phyloP scores from a whole-genome alignment of 2,329 filamentous ascomycete species.

The Teratosphaeria destructans region DNA sequence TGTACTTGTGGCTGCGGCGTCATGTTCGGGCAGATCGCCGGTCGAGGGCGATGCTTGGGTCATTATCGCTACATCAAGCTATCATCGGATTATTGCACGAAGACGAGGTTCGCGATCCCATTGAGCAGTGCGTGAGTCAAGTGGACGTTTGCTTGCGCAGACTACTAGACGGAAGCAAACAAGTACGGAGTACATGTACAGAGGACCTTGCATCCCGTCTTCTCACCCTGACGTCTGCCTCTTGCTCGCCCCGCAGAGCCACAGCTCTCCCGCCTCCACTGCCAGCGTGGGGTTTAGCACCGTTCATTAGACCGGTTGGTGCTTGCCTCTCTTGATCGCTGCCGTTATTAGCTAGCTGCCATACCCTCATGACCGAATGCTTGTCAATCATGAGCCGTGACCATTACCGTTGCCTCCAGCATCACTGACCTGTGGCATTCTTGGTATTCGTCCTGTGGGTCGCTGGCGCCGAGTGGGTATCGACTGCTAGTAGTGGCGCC shows the following conservation, averaged over 20 bases:
- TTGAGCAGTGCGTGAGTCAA: neutral
- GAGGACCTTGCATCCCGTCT: neutral
- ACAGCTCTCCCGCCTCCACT: neutral
- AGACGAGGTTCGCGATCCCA: neutral
- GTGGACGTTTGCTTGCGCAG: neutral
- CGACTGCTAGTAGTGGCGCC: too few relatives aligned
- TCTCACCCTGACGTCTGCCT: neutral
- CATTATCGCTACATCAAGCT: too few relatives aligned
- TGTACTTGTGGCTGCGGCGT: too few relatives aligned
- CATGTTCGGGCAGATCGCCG: too few relatives aligned
- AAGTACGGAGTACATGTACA: too few relatives aligned
- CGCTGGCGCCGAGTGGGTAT: too few relatives aligned
- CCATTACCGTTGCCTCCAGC: neutral
- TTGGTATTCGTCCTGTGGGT: neutral
- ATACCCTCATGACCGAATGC: neutral
- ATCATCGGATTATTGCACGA: neutral
- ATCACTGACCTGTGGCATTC: neutral
- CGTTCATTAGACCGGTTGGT: neutral
- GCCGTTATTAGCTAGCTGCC: too few relatives aligned
- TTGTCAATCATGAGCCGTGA: neutral
- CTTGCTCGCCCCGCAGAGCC: neutral
- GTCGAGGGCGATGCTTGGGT: too few relatives aligned
- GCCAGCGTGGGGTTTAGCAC: neutral
- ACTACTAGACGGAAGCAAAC: neutral
- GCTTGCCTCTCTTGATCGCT: neutral